Base-by-base conservation (phyloP, 2,329 filamentous ascomycete species). In the Biscogniauxia sp. region DNA sequence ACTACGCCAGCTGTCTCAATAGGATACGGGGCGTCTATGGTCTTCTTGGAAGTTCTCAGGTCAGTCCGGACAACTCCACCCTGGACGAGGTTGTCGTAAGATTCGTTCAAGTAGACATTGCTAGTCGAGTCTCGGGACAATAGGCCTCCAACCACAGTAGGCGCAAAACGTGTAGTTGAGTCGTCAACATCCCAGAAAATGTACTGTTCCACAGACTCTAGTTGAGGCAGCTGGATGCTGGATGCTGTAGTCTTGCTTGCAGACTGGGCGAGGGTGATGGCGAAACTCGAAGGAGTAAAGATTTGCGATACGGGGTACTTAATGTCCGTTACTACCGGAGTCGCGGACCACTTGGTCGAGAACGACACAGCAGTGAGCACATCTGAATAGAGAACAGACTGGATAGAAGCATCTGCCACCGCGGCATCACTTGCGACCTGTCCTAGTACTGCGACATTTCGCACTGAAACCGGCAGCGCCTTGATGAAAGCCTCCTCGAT, bases 401-500 rank as follows among this genome's bases (percentile, higher is more conserved):
- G 91, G 56, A 91, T 79, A 17, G 89, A 89, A 57, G 84, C 77
- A 73, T 98, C 94, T 50, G 86, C 80, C 6, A 95, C 90, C 61
- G 88, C 87, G 61, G 85, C 80, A 64, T 91, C 84, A 67, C 91
- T 88, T 63, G 83, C 78, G 66, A 99, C 94, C 75, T 99, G 95
- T 57, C 95, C 95, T 5, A 99, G 85, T 20, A 98, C 92, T 45
- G 89, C 89, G 66, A 99, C 83, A 64, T 84, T 90, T 77, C 86
- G 87, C 53, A 88, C 85, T 41, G 90, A 90, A 67, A 86, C 81
- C 37, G 95, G 93, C 26, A 99, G 84, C 11, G 86, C 85, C 67
- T 89, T 87, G 64, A 98, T 80, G 82, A 99, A 98, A 56, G 92
- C 91, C 74, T 97, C 93, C 78, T 99, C 95, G 32, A 95, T 87